Evolutionary conservation across 441 rosid species (phyloP).

Genomic region (Sinapis alba): DNA sequence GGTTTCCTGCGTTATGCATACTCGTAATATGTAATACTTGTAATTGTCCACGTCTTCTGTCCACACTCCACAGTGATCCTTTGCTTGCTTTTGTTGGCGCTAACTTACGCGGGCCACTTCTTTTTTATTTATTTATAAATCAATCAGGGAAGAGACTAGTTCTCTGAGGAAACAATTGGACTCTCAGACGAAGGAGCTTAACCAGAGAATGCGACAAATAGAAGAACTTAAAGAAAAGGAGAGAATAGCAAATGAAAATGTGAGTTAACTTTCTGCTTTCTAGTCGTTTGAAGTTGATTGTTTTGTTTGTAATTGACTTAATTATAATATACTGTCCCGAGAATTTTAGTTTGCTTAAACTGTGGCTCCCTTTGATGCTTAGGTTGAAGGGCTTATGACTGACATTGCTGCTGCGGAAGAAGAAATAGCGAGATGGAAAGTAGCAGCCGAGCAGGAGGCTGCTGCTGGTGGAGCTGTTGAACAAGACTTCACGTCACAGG

Average conservation of each 20-base stretch:
- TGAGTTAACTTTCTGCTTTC: constrained; percentile 43
- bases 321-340: neutral
- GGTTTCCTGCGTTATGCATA: neutral
- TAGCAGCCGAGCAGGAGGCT: constrained; percentile 98
- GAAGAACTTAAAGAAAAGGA: constrained; percentile 93
- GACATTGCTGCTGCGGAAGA: constrained; percentile 97
- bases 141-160: constrained; percentile 79
- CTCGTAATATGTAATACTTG: neutral
- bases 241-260: constrained; percentile 91
- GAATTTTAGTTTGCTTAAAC: neutral
- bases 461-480: constrained; percentile 96
- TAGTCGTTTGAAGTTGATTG: constrained; percentile 2
- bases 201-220: constrained; percentile 61
- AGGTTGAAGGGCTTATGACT: constrained; percentile 98
- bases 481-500: constrained; percentile 78
- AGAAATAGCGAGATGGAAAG: constrained; percentile 96
- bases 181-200: constrained; percentile 79
- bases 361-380: constrained; percentile 26
- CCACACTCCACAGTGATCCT: neutral
- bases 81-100: neutral
- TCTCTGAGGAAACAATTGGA: constrained; percentile 68
- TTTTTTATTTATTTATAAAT: constrained; percentile 18
- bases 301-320: neutral
- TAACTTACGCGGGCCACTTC: constrained; percentile 7
- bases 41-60: neutral